Evolutionary conservation across 495 filamentous ascomycete genomes (phyloP).

Genomic region (Aspergillus saccharolyticus): DNA sequence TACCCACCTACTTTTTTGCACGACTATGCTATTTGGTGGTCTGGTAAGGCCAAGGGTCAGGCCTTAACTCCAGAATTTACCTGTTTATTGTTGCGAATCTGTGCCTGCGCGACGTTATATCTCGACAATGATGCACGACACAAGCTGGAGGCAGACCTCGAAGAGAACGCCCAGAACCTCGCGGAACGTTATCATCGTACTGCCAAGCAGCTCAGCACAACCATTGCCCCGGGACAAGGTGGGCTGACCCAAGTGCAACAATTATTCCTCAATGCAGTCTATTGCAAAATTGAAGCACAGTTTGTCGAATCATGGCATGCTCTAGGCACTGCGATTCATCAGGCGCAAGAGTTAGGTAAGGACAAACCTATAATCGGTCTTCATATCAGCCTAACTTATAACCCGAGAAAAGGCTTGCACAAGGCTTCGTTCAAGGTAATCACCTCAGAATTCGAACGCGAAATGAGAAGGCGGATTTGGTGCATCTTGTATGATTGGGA

Average conservation of each 20-base stretch:
- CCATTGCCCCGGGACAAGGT: conserved; percentile 43
- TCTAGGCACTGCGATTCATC: conserved; percentile 40
- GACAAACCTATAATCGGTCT: not conserved
- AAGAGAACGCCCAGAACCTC: conserved; percentile 30
- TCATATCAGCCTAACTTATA: not conserved
- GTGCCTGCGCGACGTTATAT: conserved; percentile 46
- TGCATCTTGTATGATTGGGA: conserved; percentile 37
- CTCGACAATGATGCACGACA: conserved; percentile 31
- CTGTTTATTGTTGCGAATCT: conserved; percentile 47
- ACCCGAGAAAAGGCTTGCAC: conserved; percentile 38
- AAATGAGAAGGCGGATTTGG: conserved; percentile 36
- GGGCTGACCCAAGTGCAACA: conserved; percentile 48
- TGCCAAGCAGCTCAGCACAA: conserved; percentile 41
- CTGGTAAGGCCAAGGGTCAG: conserved; percentile 23
- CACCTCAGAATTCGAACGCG: conserved; percentile 38
- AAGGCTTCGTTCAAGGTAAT: conserved; percentile 29
- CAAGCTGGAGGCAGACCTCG: conserved; percentile 45
- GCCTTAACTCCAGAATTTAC: conserved; percentile 42
- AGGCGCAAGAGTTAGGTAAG: conserved; percentile 48
- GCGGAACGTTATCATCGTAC: conserved; percentile 39
- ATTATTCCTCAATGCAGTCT: conserved; percentile 46
- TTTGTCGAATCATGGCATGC: conserved; percentile 51
- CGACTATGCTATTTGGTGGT: conserved; percentile 48
- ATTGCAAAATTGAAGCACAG: conserved; percentile 49
- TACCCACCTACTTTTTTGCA: conserved; percentile 45